Base-by-base conservation (phyloP, 2,329 filamentous ascomycete genomes). In the Escovopsis weberi region DNA sequence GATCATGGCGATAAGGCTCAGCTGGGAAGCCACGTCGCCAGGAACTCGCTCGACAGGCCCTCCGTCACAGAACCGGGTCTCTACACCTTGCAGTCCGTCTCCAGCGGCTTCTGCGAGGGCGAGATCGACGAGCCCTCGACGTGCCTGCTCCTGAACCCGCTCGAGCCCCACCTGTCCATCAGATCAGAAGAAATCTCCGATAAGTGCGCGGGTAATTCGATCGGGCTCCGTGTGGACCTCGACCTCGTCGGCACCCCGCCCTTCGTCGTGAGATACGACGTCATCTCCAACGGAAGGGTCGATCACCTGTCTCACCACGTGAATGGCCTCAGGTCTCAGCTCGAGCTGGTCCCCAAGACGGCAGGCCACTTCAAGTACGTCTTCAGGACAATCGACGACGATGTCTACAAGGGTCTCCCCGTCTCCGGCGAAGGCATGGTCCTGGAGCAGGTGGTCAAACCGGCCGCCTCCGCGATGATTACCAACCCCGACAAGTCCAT, bases 81-180 rank as follows among this genome's bases (percentile, higher is more conserved):
- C 26, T 98, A 98, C 63, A 89, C 82, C 1, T 63, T 98, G 45
- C 82, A 78, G 49, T 77, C 83, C 12, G 75, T 96, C 7, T 77
- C 80, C 1, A 93, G 85, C 43, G 79, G 83, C 23, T 82, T 78
- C 46, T 98, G 91, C 56, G 70, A 78, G 32, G 91, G 91, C 38
- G 88, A 96, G 52, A 79, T 98, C 4, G 73, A 89, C 49, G 91
- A 98, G 59, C 91, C 91, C 26, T 85, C 89, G 2, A 91, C 88
- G n/a, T 96, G 89, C 59, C 70, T 94, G 45, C 67, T 98, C 42
- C 72, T 93, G 50, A 98, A 96, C 50, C 91, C 91, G 5, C 80
- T 91, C 0, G 81, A 94, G 61, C 91, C 91, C 9, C 77, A 81
- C 43, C 60, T 98, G 45, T 69, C 75, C 4, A 67, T 98, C 40